These are phyloP conservation scores for Kodamaea fukazawae DNA, from an alignment of 805 yeast genomes.

Conservation along the genomic window DNA sequence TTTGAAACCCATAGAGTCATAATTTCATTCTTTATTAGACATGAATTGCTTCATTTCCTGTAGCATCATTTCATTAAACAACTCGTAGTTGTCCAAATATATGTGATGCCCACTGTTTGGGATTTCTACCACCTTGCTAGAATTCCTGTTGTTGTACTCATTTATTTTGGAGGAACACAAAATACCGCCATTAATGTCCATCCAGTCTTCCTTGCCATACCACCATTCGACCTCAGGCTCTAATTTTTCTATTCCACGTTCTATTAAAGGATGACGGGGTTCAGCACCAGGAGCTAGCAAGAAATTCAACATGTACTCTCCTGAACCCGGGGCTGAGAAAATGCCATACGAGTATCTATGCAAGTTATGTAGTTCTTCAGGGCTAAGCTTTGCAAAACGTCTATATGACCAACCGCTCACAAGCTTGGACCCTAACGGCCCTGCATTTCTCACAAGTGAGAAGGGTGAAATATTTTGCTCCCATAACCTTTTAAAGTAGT, in stretches of 20 bases:
- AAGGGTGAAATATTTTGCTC: conserved; percentile 86
- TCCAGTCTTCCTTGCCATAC: conserved; percentile 77
- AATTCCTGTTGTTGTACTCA: conserved; percentile 9
- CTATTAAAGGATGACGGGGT: conserved; percentile 70
- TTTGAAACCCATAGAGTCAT: no score
- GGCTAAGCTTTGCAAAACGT: conserved; percentile 61
- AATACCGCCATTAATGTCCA: conserved; percentile 52
- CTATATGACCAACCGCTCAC: conserved; percentile 89
- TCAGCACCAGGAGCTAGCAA: conserved; percentile 88
- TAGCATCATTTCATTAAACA: conserved; percentile 51
- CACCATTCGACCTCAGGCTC: conserved; percentile 73
- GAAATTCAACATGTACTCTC: conserved; percentile 86
- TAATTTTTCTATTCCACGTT: conserved; percentile 48
- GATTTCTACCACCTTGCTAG: conserved; percentile 39
- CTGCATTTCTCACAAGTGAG: conserved; percentile 68
- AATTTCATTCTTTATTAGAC: conserved; percentile 1
- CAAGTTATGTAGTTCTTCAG: conserved; percentile 47
- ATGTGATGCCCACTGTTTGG: conserved; percentile 72
- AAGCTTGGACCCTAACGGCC: conserved; percentile 79
- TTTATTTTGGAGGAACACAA: conserved; percentile 36
- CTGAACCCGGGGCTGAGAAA: conserved; percentile 85
- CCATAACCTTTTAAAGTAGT: conserved; percentile 82
- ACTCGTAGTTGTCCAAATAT: conserved; percentile 62
- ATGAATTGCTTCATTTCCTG: conserved; percentile 46
- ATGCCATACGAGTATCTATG: conserved; percentile 82